Conservation (phyloP, 2,329 filamentous ascomycete species). For the Fulvia fulva region DNA sequence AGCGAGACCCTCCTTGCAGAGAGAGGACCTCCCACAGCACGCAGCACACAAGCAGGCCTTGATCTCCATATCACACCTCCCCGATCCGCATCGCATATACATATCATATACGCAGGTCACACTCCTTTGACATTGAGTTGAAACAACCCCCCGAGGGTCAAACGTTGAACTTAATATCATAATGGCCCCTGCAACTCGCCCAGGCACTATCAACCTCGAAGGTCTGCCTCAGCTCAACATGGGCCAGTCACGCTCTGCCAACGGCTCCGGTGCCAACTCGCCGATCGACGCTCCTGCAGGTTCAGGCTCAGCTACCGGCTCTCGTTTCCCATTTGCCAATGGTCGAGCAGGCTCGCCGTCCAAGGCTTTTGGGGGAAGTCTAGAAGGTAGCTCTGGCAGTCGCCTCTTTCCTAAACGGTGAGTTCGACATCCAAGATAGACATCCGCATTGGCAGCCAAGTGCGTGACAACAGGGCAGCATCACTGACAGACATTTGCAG, state of each 20-base stretch:
- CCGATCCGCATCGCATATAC: neutral
- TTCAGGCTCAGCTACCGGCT: conserved; percentile 48
- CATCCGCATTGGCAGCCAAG: neutral
- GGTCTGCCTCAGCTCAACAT: conserved; percentile 67
- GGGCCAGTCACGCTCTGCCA: conserved; percentile 64
- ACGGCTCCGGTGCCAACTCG: conserved; percentile 75
- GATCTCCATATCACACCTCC: neutral
- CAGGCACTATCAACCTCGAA: conserved; percentile 81
- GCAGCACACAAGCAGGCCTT: conserved; percentile 17
- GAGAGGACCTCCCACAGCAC: neutral
- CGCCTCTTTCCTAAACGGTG: conserved; percentile 92
- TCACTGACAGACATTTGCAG: conserved; percentile 45
- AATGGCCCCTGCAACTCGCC: conserved; percentile 81
- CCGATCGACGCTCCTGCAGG: conserved; percentile 69
- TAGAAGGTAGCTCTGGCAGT: conserved; percentile 44
- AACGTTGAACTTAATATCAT: conserved; percentile 62
- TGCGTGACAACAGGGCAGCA: neutral
- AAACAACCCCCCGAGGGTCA: conserved; percentile 7
- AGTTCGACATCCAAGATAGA: conserved; percentile 34
- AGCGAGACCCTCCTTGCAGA: neutral
- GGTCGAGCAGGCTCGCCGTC: conserved; percentile 87
- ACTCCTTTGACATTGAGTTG: conserved; percentile 15
- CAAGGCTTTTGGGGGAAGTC: conserved; percentile 62
- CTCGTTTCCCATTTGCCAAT: conserved; percentile 70
- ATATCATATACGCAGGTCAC: conserved; percentile 3